Evolutionary conservation across 495 filamentous ascomycete species (phyloP).

Genomic region (Cairneyella variabilis): DNA sequence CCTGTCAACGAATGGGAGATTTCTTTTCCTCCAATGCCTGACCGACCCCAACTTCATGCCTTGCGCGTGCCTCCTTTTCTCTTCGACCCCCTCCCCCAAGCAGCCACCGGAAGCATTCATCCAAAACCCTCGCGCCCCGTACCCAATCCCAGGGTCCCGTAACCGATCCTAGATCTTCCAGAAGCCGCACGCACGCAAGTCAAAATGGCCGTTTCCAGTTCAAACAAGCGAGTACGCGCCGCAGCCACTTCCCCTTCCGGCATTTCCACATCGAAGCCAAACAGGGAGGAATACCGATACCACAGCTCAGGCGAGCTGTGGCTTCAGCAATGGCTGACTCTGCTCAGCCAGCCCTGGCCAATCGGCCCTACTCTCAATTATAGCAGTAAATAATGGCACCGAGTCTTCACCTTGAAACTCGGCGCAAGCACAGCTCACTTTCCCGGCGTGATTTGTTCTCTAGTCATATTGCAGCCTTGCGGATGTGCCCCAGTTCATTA

Average conservation of each 20-base stretch:
- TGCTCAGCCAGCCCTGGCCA: constrained; percentile 5
- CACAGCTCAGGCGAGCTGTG: background rate
- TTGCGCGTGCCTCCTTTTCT: background rate
- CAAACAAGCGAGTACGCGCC: constrained; percentile 1
- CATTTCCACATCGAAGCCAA: background rate
- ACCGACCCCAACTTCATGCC: background rate
- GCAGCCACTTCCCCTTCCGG: background rate
- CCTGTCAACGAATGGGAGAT: constrained; percentile 12
- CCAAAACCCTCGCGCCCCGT: background rate
- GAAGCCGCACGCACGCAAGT: too few relatives aligned
- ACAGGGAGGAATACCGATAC: too few relatives aligned
- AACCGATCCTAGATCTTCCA: background rate
- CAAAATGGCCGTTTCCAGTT: too few relatives aligned
- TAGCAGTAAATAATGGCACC: constrained; percentile 1
- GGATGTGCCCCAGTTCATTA: too few relatives aligned
- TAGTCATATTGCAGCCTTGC: background rate
- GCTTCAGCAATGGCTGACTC: background rate
- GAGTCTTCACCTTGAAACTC: background rate
- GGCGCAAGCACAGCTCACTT: background rate
- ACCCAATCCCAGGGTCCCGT: background rate
- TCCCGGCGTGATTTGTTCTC: background rate
- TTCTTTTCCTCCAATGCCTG: background rate
- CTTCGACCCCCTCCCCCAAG: background rate
- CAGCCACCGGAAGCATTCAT: constrained; percentile 12
- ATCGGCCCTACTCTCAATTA: constrained; percentile 11